Conservation (phyloP, 257 asterid genomes). For the Solanum sejunctum region DNA sequence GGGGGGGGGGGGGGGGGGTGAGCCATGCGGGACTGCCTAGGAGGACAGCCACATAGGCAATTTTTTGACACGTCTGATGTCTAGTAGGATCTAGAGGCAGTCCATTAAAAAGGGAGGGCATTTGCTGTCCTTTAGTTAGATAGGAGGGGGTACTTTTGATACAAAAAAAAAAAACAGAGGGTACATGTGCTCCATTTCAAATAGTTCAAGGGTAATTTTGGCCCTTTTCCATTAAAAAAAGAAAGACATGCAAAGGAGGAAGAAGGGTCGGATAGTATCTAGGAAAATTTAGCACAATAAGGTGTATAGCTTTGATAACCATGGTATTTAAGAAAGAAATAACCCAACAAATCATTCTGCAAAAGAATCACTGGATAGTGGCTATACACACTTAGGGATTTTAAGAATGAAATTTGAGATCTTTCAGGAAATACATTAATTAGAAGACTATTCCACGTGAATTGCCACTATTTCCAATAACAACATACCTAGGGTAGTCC, state of each 20-base stretch:
- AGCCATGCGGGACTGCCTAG: too few relatives aligned
- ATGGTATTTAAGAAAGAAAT: not conserved
- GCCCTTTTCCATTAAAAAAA: not conserved
- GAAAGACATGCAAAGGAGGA: not conserved
- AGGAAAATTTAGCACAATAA: not conserved
- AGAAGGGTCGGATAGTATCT: not conserved
- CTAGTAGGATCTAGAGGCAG: too few relatives aligned
- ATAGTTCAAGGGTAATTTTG: too few relatives aligned
- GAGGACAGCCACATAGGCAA: too few relatives aligned
- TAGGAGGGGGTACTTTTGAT: too few relatives aligned
- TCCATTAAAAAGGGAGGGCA: too few relatives aligned
- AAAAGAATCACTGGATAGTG: not conserved
- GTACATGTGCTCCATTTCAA: too few relatives aligned
- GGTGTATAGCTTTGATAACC: not conserved
- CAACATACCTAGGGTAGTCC: not conserved
- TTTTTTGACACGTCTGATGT: too few relatives aligned
- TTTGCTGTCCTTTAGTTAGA: too few relatives aligned
- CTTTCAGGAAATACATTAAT: not conserved
- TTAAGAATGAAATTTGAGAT: not conserved
- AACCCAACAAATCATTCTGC: not conserved
- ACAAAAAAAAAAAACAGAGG: too few relatives aligned
- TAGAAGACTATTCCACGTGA: not conserved
- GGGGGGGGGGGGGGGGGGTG: too few relatives aligned
- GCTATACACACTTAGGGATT: not conserved
- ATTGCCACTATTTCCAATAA: not conserved